A percentile compares a stretch with the other conserved stretches of the same genome.
Evolutionary conservation across 768 basidiomycete species (phyloP).

Genomic region (Naganishia randhawae): DNA sequence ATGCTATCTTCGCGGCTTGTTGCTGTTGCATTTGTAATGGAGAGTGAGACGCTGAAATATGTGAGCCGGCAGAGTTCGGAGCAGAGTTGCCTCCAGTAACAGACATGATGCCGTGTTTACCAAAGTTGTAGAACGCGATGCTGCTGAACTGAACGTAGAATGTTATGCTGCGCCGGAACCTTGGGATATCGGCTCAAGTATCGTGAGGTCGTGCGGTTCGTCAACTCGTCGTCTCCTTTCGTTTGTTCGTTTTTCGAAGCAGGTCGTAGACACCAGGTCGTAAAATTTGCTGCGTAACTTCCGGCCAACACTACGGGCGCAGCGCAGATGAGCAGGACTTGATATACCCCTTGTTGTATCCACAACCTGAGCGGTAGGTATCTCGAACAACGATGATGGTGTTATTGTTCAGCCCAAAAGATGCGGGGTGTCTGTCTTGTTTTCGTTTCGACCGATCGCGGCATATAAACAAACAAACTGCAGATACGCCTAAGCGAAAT

Average conservation of each 20-base stretch:
- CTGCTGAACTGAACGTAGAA: background rate
- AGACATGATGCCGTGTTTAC: background rate
- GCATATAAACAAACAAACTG: background rate
- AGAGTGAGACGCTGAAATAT: constrained; percentile 15
- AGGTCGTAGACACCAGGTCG: background rate
- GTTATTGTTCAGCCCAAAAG: constrained; percentile 1
- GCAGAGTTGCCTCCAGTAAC: background rate
- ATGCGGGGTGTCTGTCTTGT: background rate
- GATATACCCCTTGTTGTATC: background rate
- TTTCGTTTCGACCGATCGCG: background rate
- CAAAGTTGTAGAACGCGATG: background rate
- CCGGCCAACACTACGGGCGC: background rate
- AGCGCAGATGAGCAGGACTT: background rate
- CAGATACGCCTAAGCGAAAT: background rate
- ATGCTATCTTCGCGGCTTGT: background rate
- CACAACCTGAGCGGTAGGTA: no score
- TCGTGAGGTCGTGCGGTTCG: constrained; percentile 5
- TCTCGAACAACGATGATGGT: background rate
- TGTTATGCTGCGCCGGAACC: background rate
- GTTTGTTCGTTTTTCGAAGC: background rate
- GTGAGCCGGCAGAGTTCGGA: constrained; percentile 15
- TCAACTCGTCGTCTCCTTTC: background rate
- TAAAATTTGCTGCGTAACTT: background rate
- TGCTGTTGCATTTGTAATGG: constrained; percentile 19
- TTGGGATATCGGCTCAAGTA: background rate